Evolutionary conservation across 192 early-diverging fungal genomes (phyloP), one percentile per base, ranked within the genome.

Genomic region (Fimicolochytrium jonesii): DNA sequence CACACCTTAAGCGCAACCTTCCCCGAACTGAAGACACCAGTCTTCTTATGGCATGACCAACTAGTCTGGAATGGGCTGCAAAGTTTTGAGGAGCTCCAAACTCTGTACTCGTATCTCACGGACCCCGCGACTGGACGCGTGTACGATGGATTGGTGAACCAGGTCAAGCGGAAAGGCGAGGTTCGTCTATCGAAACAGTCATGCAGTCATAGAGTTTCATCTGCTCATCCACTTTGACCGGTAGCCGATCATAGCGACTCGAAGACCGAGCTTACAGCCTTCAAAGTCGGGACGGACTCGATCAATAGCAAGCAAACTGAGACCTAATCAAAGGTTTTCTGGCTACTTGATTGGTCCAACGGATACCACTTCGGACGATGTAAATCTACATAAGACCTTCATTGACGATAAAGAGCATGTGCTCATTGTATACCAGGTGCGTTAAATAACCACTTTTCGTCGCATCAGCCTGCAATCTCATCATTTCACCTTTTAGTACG

Each of bases 131-230:
- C 68, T 13, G 74, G 74, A 5, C 66, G 64, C 31, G 55, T 64
- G 28, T 52, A 72, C 29, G 74, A 76, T 56, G 49, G 39, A 6
- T 50, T 76, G 6, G 56, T 76, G 1, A 72, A 72, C 50, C 69
- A 72, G 39, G 70, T 72, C 37, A 76, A 76, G 63, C 43, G 29
- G 1, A 76, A 76, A 53, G 74, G 74, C 37, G 69, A 76, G 70
- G 73, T 71, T n/a, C 37, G 46, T 47, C 11, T 13, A 6, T 55
- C 10, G 6, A n/a, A n/a, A n/a, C n/a, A n/a, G n/a, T n/a, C n/a
- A n/a, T n/a, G n/a, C n/a, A n/a, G n/a, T n/a, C n/a, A n/a, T n/a
- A n/a, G n/a, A n/a, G n/a, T n/a, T n/a, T n/a, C n/a, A n/a, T n/a
- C n/a, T n/a, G n/a, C n/a, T n/a, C n/a, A n/a, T n/a, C n/a, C n/a